Evolutionary conservation across 441 rosid species (phyloP).

Genomic region (Manihot esculenta): DNA sequence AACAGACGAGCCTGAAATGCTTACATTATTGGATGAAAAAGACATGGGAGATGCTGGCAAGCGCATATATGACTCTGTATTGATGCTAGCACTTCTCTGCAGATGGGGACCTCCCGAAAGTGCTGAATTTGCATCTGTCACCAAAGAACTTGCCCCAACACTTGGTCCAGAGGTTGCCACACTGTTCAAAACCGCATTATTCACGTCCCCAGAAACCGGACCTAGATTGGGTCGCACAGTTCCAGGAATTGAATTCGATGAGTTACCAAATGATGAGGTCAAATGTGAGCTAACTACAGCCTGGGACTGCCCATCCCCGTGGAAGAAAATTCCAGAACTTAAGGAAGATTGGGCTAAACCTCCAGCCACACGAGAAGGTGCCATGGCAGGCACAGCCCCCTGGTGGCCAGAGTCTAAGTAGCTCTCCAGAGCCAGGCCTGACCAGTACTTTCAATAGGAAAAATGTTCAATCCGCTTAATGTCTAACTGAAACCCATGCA

Average conservation of each 20-base stretch:
- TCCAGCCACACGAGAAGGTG: conserved; percentile 80
- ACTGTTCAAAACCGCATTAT: conserved; percentile 73
- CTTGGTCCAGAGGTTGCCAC: conserved; percentile 92
- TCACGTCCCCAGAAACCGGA: conserved; percentile 80
- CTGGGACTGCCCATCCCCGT: conserved; percentile 95
- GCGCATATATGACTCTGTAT: conserved; percentile 92
- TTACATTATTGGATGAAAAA: conserved; percentile 84
- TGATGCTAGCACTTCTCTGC: conserved; percentile 97
- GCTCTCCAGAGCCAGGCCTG: conserved; percentile 74
- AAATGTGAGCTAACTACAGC: conserved; percentile 80
- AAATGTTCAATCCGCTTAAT: conserved; percentile 28
- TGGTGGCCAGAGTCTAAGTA: conserved; percentile 64
- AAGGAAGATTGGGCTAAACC: conserved; percentile 89
- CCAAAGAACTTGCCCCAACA: conserved; percentile 92
- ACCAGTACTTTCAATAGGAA: conserved; percentile 33
- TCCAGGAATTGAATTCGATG: conserved; percentile 73
- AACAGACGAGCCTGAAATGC: conserved; percentile 83
- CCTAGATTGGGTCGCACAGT: conserved; percentile 65
- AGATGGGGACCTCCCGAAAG: conserved; percentile 86
- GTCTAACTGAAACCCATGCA: conserved; percentile 25
- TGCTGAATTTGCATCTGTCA: conserved; percentile 95
- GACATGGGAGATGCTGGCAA: conserved; percentile 96
- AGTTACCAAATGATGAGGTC: conserved; percentile 78
- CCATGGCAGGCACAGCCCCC: conserved; percentile 63
- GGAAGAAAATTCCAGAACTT: conserved; percentile 91